Conservation (phyloP, 2,329 filamentous ascomycete genomes). For the Pseudovirgaria hyperparasitica region DNA sequence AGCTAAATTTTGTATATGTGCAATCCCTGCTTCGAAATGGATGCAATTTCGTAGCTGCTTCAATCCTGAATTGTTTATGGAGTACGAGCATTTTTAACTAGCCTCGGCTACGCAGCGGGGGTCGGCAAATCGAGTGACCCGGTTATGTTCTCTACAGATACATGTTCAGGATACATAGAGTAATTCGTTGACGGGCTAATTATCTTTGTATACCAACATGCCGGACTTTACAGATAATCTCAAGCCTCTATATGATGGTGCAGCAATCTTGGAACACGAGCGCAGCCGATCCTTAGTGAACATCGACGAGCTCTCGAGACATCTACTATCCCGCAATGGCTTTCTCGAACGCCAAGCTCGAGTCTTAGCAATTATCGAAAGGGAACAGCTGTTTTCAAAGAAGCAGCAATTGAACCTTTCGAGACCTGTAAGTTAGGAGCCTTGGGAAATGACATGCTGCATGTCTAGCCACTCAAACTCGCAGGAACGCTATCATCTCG, state of each 20-base stretch:
- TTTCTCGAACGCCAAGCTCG: constrained; percentile 36
- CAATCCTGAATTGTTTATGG: too few species aligned
- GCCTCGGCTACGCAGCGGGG: too few species aligned
- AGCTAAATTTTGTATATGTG: too few species aligned
- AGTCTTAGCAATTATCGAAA: constrained; percentile 31
- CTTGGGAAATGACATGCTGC: neutral
- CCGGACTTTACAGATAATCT: constrained; percentile 38
- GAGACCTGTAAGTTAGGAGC: constrained; percentile 18
- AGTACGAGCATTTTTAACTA: too few species aligned
- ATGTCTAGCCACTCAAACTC: neutral
- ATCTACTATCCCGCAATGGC: constrained; percentile 33
- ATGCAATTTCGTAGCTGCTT: too few species aligned
- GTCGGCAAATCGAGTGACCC: too few species aligned
- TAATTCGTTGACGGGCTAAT: too few species aligned
- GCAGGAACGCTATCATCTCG: constrained; percentile 37
- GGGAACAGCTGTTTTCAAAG: constrained; percentile 38
- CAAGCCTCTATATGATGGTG: constrained; percentile 33
- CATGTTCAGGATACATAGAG: too few species aligned
- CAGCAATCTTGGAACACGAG: constrained; percentile 33
- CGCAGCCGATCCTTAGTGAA: constrained; percentile 31
- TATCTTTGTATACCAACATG: too few species aligned
- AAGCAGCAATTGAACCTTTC: constrained; percentile 38
- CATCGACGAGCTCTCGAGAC: constrained; percentile 31
- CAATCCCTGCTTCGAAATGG: too few species aligned
- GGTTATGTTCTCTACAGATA: too few species aligned